phyloP scores from a whole-genome alignment of 164 flowering plant genomes.

The Vitis vinifera region ASM3070453v1 NC_081806.1:9684001-9684500 shows the following conservation, averaged over 20 bases:
- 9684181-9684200: constrained; percentile 62
- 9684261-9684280: constrained; percentile 67
- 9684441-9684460: too few species aligned
- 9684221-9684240: constrained; percentile 67
- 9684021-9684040: constrained; percentile 61
- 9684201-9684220: constrained; percentile 66
- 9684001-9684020: constrained; percentile 64
- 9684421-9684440: too few species aligned
- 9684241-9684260: constrained; percentile 80
- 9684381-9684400: too few species aligned
- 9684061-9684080: constrained; percentile 68
- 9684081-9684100: constrained; percentile 70
- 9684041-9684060: constrained; percentile 74
- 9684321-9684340: constrained; percentile 30
- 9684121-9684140: constrained; percentile 69
- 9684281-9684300: constrained; percentile 66
- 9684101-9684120: constrained; percentile 73
- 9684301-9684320: constrained; percentile 23
- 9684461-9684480: too few species aligned
- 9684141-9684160: constrained; percentile 61
- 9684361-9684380: too few species aligned
- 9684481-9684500: too few species aligned
- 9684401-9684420: too few species aligned
- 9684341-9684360: constrained; percentile 27
- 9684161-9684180: constrained; percentile 71